Evolutionary conservation across 495 filamentous ascomycete species (phyloP).

Genomic region (Entonaema liquescens): DNA sequence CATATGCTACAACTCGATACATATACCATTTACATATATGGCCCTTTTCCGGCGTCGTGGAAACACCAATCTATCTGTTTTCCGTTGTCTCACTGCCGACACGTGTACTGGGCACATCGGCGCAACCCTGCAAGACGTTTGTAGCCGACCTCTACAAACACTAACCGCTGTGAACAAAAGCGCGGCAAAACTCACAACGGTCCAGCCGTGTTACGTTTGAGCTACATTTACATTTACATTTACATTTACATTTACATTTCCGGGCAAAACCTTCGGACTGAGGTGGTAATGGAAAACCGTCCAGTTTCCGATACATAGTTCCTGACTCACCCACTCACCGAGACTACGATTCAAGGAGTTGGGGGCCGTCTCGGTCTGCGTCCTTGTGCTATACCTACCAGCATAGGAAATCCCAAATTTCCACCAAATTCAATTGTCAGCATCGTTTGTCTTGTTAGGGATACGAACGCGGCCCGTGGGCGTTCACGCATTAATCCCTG

Average conservation of each 20-base stretch:
- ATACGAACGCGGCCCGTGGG: conserved; percentile 31
- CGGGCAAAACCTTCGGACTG: conserved; percentile 19
- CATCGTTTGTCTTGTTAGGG: conserved; percentile 24
- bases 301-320: conserved; percentile 30
- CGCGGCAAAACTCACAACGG: conserved; percentile 26
- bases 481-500: conserved; percentile 23
- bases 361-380: conserved; percentile 27
- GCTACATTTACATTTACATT: too few species aligned
- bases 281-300: conserved; percentile 10
- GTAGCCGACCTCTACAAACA: conserved; percentile 8
- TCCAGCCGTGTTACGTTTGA: conserved; percentile 24
- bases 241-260: too few species aligned
- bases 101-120: conserved; percentile 27
- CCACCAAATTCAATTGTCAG: conserved; percentile 27
- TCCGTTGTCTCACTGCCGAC: conserved; percentile 30
- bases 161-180: background rate
- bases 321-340: conserved; percentile 12
- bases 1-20: background rate
- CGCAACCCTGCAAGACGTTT: conserved; percentile 15
- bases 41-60: conserved; percentile 20
- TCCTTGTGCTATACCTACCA: conserved; percentile 20
- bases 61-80: conserved; percentile 16
- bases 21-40: conserved; percentile 24
- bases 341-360: conserved; percentile 28
- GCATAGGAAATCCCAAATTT: conserved; percentile 22